A percentile compares a stretch with the other conserved stretches of the same genome.
Evolutionary conservation across 495 filamentous ascomycete genomes (phyloP).

Genomic region (Astrothelium subdiscretum): DNA sequence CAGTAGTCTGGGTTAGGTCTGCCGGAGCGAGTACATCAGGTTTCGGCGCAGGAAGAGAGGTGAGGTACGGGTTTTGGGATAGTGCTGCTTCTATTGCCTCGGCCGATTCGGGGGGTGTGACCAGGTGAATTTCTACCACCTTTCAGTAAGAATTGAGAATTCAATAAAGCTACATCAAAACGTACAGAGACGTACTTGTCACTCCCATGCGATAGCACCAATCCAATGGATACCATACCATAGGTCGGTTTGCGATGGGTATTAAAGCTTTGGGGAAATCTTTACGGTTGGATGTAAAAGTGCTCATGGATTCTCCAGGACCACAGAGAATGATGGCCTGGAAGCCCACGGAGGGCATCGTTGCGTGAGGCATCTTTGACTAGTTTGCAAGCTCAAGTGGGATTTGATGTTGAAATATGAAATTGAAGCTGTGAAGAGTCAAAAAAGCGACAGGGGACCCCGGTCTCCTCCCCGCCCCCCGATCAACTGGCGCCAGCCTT

Average conservation of each 20-base stretch:
- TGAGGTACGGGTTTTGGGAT: constrained; percentile 76
- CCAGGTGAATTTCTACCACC: constrained; percentile 60
- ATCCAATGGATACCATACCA: constrained; percentile 91
- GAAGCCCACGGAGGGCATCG: constrained; percentile 66
- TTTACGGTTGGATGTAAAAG: constrained; percentile 81
- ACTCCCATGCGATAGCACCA: constrained; percentile 82
- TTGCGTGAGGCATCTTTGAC: constrained; percentile 53
- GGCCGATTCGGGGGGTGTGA: constrained; percentile 65
- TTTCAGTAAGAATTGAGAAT: background rate
- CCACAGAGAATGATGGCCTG: constrained; percentile 91
- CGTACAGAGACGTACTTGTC: constrained; percentile 42
- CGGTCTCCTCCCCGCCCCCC: background rate
- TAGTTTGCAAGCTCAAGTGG: background rate
- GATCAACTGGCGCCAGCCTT: background rate
- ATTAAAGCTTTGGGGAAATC: constrained; percentile 85
- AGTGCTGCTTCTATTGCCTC: constrained; percentile 65
- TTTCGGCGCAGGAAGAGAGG: constrained; percentile 61
- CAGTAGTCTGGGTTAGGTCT: constrained; percentile 61
- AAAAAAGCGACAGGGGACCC: background rate
- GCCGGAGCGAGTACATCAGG: constrained; percentile 64
- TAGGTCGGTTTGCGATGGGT: constrained; percentile 86
- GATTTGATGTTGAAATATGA: background rate
- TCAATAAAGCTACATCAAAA: background rate
- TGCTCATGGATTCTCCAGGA: constrained; percentile 78
- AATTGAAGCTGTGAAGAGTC: too few species aligned